Evolutionary conservation across 2,329 filamentous ascomycete genomes (phyloP), one percentile per base, ranked within the genome.

Genomic region (Bipolaris gigantea): DNA sequence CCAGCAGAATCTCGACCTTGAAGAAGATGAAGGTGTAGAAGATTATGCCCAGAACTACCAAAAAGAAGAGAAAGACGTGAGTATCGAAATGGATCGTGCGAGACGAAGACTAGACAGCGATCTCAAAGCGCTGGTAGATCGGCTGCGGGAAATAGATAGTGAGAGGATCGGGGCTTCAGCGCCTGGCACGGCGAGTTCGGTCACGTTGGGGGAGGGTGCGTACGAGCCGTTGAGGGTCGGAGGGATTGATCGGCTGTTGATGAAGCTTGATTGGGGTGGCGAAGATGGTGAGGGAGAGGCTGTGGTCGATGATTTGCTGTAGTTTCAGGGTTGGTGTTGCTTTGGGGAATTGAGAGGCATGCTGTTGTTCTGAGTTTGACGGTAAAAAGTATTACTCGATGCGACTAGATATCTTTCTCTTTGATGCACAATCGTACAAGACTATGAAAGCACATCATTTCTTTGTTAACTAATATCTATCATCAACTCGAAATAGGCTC

Each of bases 161-260:
- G 67, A 79, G 61, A 61, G 76, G 53, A 73, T 77, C 57, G 75
- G 70, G 35, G 63, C 63, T 21, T 60, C 63, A 9, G 61, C 50
- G 15, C 59, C 59, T 4, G 58, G 55, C 2, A 50, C 64, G 5
- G 49, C 34, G 10, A 60, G 48, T 40, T 43, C 51, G 34, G 49
- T 45, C 40, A 38, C 59, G 32, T 41, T 62, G 48, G 63, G 66
- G 11, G 79, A 82, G 30, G 77, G 78, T 35, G 80, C 77, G 0
- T 96, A 90, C 71, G 80, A 87, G 27, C 88, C 90, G 1, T 82
- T 85, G 57, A 85, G 88, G 56, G 84, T 90, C 3, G 90, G 90
- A 0, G 89, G 91, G 1, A 85, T 97, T 41, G 91, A 96, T 76
- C 81, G 89, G 54, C 75, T 97, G 69, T 74, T 97, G 70, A 96